Base-by-base conservation (phyloP, 2,329 filamentous ascomycete species). In the Sphaerulina vaccinii region DNA sequence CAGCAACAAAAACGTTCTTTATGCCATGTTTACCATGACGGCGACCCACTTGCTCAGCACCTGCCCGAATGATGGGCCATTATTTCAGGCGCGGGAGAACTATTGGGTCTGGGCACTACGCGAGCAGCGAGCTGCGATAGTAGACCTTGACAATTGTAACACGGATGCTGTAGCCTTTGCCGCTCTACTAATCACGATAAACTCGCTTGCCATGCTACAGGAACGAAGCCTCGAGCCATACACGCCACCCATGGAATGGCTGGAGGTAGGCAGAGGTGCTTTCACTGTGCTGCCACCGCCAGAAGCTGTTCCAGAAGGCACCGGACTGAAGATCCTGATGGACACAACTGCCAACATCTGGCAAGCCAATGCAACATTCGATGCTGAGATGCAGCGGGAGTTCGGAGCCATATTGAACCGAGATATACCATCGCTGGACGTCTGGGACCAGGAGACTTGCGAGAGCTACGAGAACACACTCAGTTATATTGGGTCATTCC, bases 191-290 rank as follows among this genome's bases (percentile, higher is more conserved):
- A 60, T 66, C 38, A 59, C 60, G 21, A 58, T 67, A 42, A 64
- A 62, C 23, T 59, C 66, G 3, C 61, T 68, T 21, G 61, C 60
- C 3, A 60, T 62, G 40, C 54, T 68, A 1, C 62, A 64, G 33
- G 64, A 68, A 33, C 62, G 66, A 1, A 47, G 27, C 22, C 33
- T 64, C 11, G 52, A 57, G 13, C 62, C 58, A 9, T 70, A 69
- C 49, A 52, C 53, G 1, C 65, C 65, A 9, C 67, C 67, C 2
- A 57, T 65, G 7, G 61, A 68, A 32, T 68, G 66, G 67, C 49
- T 70, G 9, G 61, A 62, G n/a, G 58, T 68, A 40, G 62, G 64
- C 3, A 52, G 57, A 39, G 63, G 64, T 9, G 57, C 61, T 15
- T 60, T 55, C 15, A 60, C 61, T 4, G 60, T 69, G 24, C 59